phyloP scores from a whole-genome alignment of 352 stramenopile genomes.

The Peronospora destructor region DNA sequence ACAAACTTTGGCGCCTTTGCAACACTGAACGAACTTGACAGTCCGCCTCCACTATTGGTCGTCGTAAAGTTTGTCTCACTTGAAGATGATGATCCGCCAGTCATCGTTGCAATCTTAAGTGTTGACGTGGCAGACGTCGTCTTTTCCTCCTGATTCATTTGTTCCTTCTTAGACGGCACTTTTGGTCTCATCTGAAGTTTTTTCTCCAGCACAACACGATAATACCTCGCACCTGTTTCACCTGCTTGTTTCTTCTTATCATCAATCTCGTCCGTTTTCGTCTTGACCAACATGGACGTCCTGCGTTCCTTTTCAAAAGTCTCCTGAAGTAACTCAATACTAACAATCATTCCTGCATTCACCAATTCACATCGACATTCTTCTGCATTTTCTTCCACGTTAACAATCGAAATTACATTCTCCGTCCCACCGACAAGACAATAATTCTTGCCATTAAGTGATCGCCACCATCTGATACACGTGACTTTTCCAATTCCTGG shows the following conservation, averaged over 20 bases:
- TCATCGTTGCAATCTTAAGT: constrained; percentile 25
- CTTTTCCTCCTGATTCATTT: constrained; percentile 9
- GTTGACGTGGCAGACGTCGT: constrained; percentile 1
- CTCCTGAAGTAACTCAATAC: constrained; percentile 73
- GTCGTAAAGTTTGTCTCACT: constrained; percentile 34
- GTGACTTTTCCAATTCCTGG: constrained; percentile 58
- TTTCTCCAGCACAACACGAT: constrained; percentile 79
- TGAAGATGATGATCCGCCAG: constrained; percentile 17
- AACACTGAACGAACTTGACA: constrained; percentile 15
- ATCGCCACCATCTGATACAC: constrained; percentile 73
- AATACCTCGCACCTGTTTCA: constrained; percentile 45
- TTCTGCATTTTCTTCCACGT: constrained; percentile 80
- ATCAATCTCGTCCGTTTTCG: constrained; percentile 34
- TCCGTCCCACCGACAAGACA: constrained; percentile 71
- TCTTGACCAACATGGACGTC: constrained; percentile 82
- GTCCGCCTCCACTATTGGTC: constrained; percentile 12
- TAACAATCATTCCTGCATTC: constrained; percentile 50
- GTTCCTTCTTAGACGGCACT: constrained; percentile 12
- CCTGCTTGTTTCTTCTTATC: constrained; percentile 20
- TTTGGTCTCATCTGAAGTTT: constrained; percentile 42
- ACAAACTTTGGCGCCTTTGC: constrained; percentile 37
- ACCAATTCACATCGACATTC: constrained; percentile 77
- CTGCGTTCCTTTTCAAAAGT: constrained; percentile 67
- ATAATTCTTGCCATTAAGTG: constrained; percentile 79
- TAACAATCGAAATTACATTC: constrained; percentile 79